Conservation (phyloP, 371 early-diverging fungal genomes). For the Mucor indicus region DNA sequence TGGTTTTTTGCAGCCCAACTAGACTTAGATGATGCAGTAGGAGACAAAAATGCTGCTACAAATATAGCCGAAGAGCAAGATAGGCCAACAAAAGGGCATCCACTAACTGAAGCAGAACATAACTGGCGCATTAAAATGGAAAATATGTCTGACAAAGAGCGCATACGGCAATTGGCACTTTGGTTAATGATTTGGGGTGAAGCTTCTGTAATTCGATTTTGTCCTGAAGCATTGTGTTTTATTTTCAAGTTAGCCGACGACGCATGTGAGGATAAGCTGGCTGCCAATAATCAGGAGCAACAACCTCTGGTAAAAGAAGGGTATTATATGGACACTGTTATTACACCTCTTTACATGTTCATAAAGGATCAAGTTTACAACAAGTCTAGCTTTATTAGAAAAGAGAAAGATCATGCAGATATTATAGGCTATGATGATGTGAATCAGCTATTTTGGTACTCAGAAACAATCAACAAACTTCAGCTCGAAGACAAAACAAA, state of each 20-base stretch:
- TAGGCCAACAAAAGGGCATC: slow-evolving; percentile 8
- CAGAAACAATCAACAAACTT: slow-evolving; percentile 60
- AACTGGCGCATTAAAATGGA: slow-evolving; percentile 71
- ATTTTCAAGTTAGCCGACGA: slow-evolving; percentile 75
- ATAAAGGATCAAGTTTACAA: slow-evolving; percentile 75
- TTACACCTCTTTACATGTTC: slow-evolving; percentile 75
- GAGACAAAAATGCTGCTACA: slow-evolving; percentile 26
- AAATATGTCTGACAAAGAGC: slow-evolving; percentile 61
- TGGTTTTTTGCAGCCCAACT: slow-evolving; percentile 82
- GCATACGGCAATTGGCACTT: slow-evolving; percentile 73
- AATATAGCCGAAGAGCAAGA: slow-evolving; percentile 8
- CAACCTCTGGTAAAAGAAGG: slow-evolving; percentile 49
- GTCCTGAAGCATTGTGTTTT: slow-evolving; percentile 80
- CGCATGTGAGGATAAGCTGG: slow-evolving; percentile 14
- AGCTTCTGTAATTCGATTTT: slow-evolving; percentile 75
- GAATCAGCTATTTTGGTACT: slow-evolving; percentile 84
- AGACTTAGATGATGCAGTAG: slow-evolving; percentile 61
- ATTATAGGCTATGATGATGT: slow-evolving; percentile 87
- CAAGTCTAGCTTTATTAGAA: slow-evolving; percentile 63
- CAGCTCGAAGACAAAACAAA: slow-evolving; percentile 47
- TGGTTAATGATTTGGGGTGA: slow-evolving; percentile 89
- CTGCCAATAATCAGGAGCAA: neutral
- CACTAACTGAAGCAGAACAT: slow-evolving; percentile 50
- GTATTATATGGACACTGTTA: slow-evolving; percentile 62
- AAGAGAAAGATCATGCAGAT: slow-evolving; percentile 75